Base-by-base conservation (phyloP, 352 stramenopile genomes). In the Phytophthora niederhauseri region DNA sequence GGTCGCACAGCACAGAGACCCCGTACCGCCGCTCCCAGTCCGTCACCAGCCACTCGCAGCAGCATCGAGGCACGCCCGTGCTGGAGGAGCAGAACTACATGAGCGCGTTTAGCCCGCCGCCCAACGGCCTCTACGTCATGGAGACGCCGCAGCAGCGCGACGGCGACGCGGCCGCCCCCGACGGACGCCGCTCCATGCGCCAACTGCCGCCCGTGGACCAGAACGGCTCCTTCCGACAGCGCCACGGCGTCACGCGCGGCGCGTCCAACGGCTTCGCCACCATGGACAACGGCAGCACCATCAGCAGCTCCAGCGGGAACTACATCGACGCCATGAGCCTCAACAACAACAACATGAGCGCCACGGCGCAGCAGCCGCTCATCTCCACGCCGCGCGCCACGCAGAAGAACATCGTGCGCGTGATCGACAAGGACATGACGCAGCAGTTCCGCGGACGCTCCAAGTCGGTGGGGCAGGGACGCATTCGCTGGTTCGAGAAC, bases 401-500 rank as follows among this genome's bases (percentile, higher is more conserved):
- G 58, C 76, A 86, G 53, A 87, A 92, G 70, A 93, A 91, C 62
- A 85, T 93, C 64, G 93, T 96, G 52, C 89, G 89, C 49, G 89
- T 96, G 15, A 96, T 96, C 68, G 92, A 96, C 77, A 96, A 96
- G 72, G 89, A 96, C 64, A 93, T 96, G 85, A 93, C 87, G 41
- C 68, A 87, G 48, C 85, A 96, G 66, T 96, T 96, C 70, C 84
- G 86, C 20, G 89, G 89, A 19, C 85, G 87, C 30, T 78, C 84
- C 52, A 84, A 91, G 64, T 93, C 84, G 17, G 77, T 78, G 6
- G 77, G 85, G 22, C 83, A 93, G 48, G 79, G 83, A 57, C 85
- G 85, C 41, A 94, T 96, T 61, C 82, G 81, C 53, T 96, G 89
- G 89, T 95, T 96, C 52, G 89, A 96, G 71, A 96, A 96, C 66